These are phyloP conservation scores for Coprinopsis strossmayeri DNA, from an alignment of 768 basidiomycete species.

Conservation along the genomic window DNA sequence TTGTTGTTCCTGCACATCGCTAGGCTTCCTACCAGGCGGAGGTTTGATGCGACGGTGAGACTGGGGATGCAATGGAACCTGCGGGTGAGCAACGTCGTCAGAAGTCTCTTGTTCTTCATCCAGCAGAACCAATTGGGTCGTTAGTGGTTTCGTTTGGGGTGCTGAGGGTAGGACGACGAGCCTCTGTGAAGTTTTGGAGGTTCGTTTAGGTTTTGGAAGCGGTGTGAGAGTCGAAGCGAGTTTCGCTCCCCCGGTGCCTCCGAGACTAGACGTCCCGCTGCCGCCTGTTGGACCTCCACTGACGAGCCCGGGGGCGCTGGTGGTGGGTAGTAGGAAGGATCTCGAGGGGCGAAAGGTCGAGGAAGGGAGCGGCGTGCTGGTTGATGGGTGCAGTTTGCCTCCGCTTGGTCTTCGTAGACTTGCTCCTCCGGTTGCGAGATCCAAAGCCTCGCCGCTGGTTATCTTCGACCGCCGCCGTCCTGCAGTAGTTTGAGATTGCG, in stretches of 20 bases:
- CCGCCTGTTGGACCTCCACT: too few species aligned
- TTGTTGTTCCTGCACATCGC: too few species aligned
- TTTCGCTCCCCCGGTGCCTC: background rate
- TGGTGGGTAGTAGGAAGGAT: background rate
- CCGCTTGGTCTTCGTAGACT: background rate
- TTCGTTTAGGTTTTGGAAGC: constrained; percentile 58
- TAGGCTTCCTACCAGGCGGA: too few species aligned
- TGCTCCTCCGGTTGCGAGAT: background rate
- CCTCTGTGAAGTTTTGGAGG: constrained; percentile 88
- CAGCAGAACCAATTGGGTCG: constrained; percentile 4
- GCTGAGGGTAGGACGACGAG: constrained; percentile 87
- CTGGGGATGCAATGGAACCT: background rate
- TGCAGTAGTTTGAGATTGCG: too few species aligned
- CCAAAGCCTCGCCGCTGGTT: background rate
- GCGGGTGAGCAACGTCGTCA: constrained; percentile 5
- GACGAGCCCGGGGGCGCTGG: background rate
- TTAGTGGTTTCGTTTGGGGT: constrained; percentile 75
- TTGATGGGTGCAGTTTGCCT: background rate
- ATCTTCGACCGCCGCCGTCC: background rate
- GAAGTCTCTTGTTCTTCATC: constrained; percentile 9
- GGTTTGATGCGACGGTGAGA: too few species aligned
- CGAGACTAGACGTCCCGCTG: too few species aligned
- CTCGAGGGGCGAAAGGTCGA: background rate
- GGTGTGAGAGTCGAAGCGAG: constrained; percentile 19
- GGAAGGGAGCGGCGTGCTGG: background rate